These are phyloP conservation scores for Gloeophyllum trabeum DNA, from an alignment of 768 basidiomycete species.

Conservation along the genomic window DNA sequence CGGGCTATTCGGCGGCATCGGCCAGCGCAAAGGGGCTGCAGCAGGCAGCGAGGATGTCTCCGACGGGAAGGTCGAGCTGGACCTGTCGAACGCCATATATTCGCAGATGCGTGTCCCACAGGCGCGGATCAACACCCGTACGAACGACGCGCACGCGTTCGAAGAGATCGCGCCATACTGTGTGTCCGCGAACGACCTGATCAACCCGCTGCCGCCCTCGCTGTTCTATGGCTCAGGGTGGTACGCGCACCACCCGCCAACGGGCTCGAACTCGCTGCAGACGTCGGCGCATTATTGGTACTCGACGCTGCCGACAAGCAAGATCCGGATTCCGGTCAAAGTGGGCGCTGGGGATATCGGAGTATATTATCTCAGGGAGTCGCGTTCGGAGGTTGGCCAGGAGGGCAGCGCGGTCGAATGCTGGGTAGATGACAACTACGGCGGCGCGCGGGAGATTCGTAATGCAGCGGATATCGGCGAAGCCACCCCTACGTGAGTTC, in stretches of 20 bases:
- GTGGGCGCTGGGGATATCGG: conserved; percentile 88
- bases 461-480: conserved; percentile 63
- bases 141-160: conserved; percentile 41
- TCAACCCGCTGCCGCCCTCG: conserved; percentile 92
- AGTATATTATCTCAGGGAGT: conserved; percentile 80
- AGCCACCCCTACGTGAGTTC: conserved; percentile 52
- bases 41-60: conserved; percentile 20
- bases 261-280: conserved; percentile 33
- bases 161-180: conserved; percentile 89
- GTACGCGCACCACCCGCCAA: conserved; percentile 63
- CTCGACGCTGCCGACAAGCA: conserved; percentile 74
- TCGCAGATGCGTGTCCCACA: conserved; percentile 49
- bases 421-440: conserved; percentile 96
- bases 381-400: conserved; percentile 30
- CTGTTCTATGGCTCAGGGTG: conserved; percentile 93
- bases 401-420: conserved; percentile 71
- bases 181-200: conserved; percentile 93
- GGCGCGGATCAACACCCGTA: conserved; percentile 59
- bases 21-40: conserved; percentile 62
- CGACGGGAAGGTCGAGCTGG: conserved; percentile 2
- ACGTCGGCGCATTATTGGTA: conserved; percentile 83
- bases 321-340: conserved; percentile 73
- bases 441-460: conserved; percentile 63
- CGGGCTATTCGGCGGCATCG: conserved; percentile 78
- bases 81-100: conserved; percentile 4